Evolutionary conservation across 805 yeast species (phyloP).

Genomic region (Sungouiella thailandica): DNA sequence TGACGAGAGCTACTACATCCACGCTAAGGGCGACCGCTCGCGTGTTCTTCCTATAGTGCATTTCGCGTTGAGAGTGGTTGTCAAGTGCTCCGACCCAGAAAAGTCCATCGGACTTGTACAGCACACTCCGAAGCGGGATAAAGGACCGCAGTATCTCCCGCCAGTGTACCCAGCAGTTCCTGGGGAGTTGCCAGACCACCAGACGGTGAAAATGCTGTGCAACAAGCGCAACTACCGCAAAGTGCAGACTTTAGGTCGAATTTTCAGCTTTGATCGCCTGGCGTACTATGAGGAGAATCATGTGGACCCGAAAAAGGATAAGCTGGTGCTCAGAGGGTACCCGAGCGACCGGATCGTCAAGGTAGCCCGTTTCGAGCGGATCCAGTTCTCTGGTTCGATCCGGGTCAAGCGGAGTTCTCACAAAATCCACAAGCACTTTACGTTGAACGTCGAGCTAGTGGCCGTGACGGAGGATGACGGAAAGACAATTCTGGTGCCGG

Average conservation of each 20-base stretch:
- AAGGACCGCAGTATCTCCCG: conserved; percentile 65
- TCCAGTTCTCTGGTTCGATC: conserved; percentile 51
- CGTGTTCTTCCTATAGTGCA: not conserved
- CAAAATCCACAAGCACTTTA: conserved; percentile 39
- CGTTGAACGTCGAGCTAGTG: conserved; percentile 48
- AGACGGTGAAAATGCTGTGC: conserved; percentile 52
- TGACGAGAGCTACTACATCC: not conserved
- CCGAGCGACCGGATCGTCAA: conserved; percentile 1
- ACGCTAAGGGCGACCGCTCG: not conserved
- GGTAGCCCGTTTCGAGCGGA: conserved; percentile 64
- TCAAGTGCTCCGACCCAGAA: conserved; percentile 2
- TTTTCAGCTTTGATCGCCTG: conserved; percentile 26
- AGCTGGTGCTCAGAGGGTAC: conserved; percentile 1
- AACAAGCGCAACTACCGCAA: conserved; percentile 56
- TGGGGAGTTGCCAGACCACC: conserved; percentile 56
- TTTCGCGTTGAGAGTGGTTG: conserved; percentile 1
- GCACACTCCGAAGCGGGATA: conserved; percentile 70
- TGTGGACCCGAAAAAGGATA: conserved; percentile 5
- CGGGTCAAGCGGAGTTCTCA: conserved; percentile 43
- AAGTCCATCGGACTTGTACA: conserved; percentile 45
- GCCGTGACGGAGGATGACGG: conserved; percentile 36
- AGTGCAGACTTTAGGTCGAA: conserved; percentile 48
- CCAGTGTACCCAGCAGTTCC: conserved; percentile 56
- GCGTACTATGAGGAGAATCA: conserved; percentile 14
- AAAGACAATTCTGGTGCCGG: conserved; percentile 12